Percentiles rank a stretch among this genome's conserved stretches.
These are phyloP conservation scores for Ogataea allantospora DNA, from an alignment of 805 yeast genomes.

Conservation along the genomic window DNA sequence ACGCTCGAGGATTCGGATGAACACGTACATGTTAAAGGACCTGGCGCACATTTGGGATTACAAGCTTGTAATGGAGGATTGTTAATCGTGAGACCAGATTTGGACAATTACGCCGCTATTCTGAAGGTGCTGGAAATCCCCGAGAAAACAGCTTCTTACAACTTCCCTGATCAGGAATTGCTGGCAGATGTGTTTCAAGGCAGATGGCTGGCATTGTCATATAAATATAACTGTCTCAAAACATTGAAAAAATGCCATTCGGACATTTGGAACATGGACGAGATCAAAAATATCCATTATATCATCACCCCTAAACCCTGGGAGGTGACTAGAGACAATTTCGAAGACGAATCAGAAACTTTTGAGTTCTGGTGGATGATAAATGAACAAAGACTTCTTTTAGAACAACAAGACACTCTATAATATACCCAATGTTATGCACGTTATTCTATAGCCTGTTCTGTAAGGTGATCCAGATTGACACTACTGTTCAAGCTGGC, in stretches of 20 bases:
- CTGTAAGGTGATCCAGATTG: slow-evolving; percentile 7
- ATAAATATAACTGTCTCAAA: slow-evolving; percentile 55
- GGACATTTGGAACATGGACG: slow-evolving; percentile 45
- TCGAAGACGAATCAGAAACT: slow-evolving; percentile 43
- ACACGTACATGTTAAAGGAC: slow-evolving; percentile 36
- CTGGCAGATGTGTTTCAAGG: slow-evolving; percentile 51
- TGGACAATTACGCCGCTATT: slow-evolving; percentile 39
- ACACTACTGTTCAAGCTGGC: slow-evolving; percentile 9
- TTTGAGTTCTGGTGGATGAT: slow-evolving; percentile 51
- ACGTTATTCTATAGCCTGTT: slow-evolving; percentile 1
- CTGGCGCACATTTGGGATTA: slow-evolving; percentile 41
- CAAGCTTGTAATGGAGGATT: slow-evolving; percentile 61
- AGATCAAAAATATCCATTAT: slow-evolving; percentile 57
- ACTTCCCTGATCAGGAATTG: slow-evolving; percentile 59
- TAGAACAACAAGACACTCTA: slow-evolving; percentile 7
- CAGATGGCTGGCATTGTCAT: slow-evolving; percentile 51
- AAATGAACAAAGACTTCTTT: slow-evolving; percentile 36
- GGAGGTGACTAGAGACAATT: slow-evolving; percentile 39
- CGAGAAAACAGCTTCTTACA: slow-evolving; percentile 39
- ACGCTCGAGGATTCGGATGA: slow-evolving; percentile 15
- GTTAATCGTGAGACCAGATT: slow-evolving; percentile 46
- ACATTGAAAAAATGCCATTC: slow-evolving; percentile 46
- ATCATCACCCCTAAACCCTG: slow-evolving; percentile 62
- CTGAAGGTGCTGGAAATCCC: slow-evolving; percentile 39
- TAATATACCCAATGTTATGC: slow-evolving; percentile 1